Base-by-base conservation (phyloP, 73 alveolate genomes). In the Paramecium caudatum region DNA sequence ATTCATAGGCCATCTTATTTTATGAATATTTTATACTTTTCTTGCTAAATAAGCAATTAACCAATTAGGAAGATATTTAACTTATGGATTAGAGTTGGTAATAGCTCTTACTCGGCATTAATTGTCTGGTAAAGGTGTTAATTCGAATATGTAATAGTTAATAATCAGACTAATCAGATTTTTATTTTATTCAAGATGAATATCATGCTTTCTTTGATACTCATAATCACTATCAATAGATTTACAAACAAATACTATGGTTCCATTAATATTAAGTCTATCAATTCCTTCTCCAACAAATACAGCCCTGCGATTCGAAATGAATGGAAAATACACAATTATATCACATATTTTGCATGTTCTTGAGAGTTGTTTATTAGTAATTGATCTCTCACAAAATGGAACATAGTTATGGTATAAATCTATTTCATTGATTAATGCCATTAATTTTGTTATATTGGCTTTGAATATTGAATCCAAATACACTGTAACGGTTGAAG, bases 201-300 rank as follows among this genome's bases (percentile, higher is more conserved):
- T 74, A 16, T 74, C 46, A 45, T 74, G 88, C 5, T 74, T 41
- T 15, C 17, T 16, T 36, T 37, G 46, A 74, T 27, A 74, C 19
- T 37, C 88, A 25, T 19, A 21, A 45, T 74, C 55, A 15, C 43
- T 19, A 45, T 74, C 88, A 45, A 74, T 74, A 41, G 88, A 74
- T n/a, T 45, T 74, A 25, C 88, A 74, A 30, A 74, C 39, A 74
- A 74, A 74, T 6, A 74, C 88, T 17, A 74, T 74, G 2, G 88
- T 74, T 15, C 88, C 88, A 45, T 74, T 74, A 25, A 74, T 74
- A 45, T 36, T 74, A 23, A 74, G 65, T 15, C 88, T 74, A 43
- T 74, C 88, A 43, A 74, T 37, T 41, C 88, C 88, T 25, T 74
- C 88, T 7, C 88, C 88, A 27, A 74, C 68, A 45, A 74, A 74